Evolutionary conservation across 129 eudicot genomes (phyloP).

Genomic region (Saposhnikovia divaricata): DNA sequence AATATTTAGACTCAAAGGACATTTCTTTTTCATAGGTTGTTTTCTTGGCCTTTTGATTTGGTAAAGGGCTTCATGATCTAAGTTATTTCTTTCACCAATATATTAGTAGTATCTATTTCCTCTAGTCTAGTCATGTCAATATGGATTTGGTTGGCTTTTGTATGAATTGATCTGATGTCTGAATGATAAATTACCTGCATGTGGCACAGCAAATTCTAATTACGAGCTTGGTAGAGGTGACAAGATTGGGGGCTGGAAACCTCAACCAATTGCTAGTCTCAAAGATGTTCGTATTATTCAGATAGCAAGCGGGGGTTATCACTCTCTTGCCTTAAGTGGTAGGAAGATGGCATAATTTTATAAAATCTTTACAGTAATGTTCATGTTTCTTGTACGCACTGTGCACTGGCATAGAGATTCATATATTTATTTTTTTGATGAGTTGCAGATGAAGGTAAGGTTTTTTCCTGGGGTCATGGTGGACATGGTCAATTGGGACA

Average conservation of each 20-base stretch:
- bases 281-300: constrained; percentile 59
- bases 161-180: neutral
- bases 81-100: too few species aligned
- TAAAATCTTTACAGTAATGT: neutral
- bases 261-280: constrained; percentile 58
- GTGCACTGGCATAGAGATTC: neutral
- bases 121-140: too few species aligned
- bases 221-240: constrained; percentile 96
- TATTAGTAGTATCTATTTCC: too few species aligned
- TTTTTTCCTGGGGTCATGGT: constrained; percentile 95
- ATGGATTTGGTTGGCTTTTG: neutral
- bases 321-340: constrained; percentile 96
- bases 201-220: constrained; percentile 66
- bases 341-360: constrained; percentile 15
- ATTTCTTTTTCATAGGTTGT: too few species aligned
- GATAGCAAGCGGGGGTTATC: constrained; percentile 96
- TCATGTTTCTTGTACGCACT: neutral
- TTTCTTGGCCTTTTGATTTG: too few species aligned
- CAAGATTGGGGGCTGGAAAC: constrained; percentile 88
- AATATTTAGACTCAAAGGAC: too few species aligned
- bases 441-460: constrained; percentile 66
- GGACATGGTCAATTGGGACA: constrained; percentile 96
- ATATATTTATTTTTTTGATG: neutral
- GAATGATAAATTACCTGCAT: neutral
- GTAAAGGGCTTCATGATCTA: too few species aligned